Evolutionary conservation across 495 filamentous ascomycete species (phyloP), one percentile per base, ranked within the genome.

Genomic region (Penicillium manginii): DNA sequence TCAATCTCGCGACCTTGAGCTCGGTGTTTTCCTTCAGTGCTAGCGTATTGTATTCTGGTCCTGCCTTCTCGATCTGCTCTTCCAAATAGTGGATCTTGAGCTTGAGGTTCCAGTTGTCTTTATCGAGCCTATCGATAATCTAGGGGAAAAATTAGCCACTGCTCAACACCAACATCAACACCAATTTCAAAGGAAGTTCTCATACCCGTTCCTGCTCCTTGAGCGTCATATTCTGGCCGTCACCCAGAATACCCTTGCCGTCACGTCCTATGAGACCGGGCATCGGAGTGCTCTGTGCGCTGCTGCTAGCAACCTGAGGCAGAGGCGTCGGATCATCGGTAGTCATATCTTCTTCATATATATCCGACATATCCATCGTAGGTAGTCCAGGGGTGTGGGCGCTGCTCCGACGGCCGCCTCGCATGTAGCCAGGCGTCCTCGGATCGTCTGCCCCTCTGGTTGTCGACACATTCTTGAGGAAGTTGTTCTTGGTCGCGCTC

Each of bases 41-140:
- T 19, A 85, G 83, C 62, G 93, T 88, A 68, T 91, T 93, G 78
- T 91, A 91, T 33, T 89, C 88, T 2, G 92, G 92, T 0, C 94
- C 96, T 22, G 87, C 83, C 68, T 93, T 96, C 37, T 88, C 82
- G 15, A 98, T 69, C 22, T 89, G 86, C 63, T 97, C 91, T 72
- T 93, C 92, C 26, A 98, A 79, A 65, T 93, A 98, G 73, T 96
- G 93, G 39, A 98, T 94, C 74, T 97, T 97, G 55, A 98, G 83
- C 73, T 98, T 98, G 39, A 98, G 80, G 59, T 96, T 96, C 67
- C 96, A 98, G 65, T 98, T 98, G 58, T 81, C 80, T 76, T 98
- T 98, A 70, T 98, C 91, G 59, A 98, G 92, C 66, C 88, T 90
- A 72, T 96, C 91, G 64, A 98, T 93, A 55, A 86, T 84, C 86